Evolutionary conservation across 805 yeast species (phyloP).

Genomic region (Geotrichum ghanense): DNA sequence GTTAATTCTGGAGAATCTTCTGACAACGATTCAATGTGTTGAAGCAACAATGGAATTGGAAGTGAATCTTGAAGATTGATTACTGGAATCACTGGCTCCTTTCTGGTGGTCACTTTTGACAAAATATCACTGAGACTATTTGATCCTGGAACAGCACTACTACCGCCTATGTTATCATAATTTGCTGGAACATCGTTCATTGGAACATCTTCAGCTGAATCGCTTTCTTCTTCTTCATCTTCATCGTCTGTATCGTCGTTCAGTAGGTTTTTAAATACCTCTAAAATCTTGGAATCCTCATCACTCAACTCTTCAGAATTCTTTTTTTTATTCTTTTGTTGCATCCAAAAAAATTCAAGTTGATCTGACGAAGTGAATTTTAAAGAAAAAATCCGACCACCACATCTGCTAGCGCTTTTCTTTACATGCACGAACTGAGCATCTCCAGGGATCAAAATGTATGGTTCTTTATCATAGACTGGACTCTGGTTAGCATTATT

Average conservation of each 20-base stretch:
- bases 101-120: neutral
- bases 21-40: neutral
- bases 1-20: neutral
- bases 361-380: neutral
- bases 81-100: neutral
- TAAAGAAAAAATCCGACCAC: constrained; percentile 45
- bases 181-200: neutral
- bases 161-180: neutral
- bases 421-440: constrained; percentile 62
- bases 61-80: neutral
- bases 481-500: neutral
- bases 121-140: neutral
- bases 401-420: constrained; percentile 41
- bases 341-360: constrained; percentile 42
- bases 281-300: constrained; percentile 41
- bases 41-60: neutral
- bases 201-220: neutral
- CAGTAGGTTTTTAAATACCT: constrained; percentile 38
- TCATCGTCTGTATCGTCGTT: constrained; percentile 26
- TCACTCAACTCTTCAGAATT: constrained; percentile 37
- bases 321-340: constrained; percentile 36
- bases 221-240: neutral
- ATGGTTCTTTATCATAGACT: neutral
- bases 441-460: constrained; percentile 54
- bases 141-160: neutral